Percentiles rank a stretch among this genome's conserved stretches.
Conservation (phyloP, 257 asterid genomes). For the Coffea eugenioides region DNA sequence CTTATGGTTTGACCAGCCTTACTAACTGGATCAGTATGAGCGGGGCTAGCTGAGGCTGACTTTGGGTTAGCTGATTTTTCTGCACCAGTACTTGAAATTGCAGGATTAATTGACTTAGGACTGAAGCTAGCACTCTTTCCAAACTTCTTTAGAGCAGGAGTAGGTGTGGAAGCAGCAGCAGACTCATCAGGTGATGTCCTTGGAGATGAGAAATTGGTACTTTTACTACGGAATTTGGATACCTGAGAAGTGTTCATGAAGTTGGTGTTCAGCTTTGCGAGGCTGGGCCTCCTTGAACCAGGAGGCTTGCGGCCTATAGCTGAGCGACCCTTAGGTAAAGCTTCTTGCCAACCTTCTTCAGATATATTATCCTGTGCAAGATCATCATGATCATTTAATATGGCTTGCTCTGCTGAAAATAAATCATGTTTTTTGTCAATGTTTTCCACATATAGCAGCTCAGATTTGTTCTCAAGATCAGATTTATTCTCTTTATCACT, state of each 20-base stretch:
- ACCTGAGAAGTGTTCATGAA: slow-evolving; percentile 51
- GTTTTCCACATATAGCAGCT: slow-evolving; percentile 34
- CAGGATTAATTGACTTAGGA: slow-evolving; percentile 44
- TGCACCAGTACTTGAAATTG: slow-evolving; percentile 34
- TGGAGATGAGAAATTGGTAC: slow-evolving; percentile 53
- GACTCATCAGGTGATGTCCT: slow-evolving; percentile 43
- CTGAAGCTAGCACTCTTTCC: slow-evolving; percentile 56
- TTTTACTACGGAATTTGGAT: slow-evolving; percentile 48
- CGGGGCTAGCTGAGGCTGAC: slow-evolving; percentile 59
- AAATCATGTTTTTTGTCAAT: slow-evolving; percentile 29
- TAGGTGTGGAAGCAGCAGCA: slow-evolving; percentile 38
- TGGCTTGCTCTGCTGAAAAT: slow-evolving; percentile 24
- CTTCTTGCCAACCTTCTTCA: slow-evolving; percentile 96
- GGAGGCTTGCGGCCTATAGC: slow-evolving; percentile 51
- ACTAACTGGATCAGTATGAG: slow-evolving; percentile 43
- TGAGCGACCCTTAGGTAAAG: slow-evolving; percentile 76
- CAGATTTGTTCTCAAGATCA: slow-evolving; percentile 50
- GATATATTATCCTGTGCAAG: slow-evolving; percentile 46
- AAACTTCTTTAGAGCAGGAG: slow-evolving; percentile 45
- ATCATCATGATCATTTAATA: slow-evolving; percentile 40
- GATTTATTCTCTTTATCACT: slow-evolving; percentile 57
- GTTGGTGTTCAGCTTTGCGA: slow-evolving; percentile 73
- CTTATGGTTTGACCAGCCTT: slow-evolving; percentile 46
- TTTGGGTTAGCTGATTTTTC: slow-evolving; percentile 46
- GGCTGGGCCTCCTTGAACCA: slow-evolving; percentile 67